Conservation (phyloP, 179 eudicot genomes). For the Beta lomatogona region DNA sequence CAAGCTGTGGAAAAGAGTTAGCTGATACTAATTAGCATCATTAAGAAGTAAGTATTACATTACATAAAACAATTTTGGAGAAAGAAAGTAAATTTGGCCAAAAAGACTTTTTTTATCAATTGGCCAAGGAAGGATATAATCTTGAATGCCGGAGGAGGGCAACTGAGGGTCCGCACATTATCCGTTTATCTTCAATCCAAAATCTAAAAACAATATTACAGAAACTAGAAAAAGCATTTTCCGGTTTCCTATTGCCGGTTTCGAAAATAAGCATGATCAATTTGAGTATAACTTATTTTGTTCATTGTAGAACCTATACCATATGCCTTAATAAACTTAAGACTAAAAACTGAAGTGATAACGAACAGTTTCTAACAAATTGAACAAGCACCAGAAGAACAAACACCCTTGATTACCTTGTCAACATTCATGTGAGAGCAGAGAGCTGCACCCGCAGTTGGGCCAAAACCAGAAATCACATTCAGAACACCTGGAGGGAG, state of each 20-base stretch:
- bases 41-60: not conserved
- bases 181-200: no score
- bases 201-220: no score
- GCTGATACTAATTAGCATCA: not conserved
- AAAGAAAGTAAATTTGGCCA: not conserved
- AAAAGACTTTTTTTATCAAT: not conserved
- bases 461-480: conserved; percentile 66
- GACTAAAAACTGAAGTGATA: no score
- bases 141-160: no score
- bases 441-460: conserved; percentile 81
- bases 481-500: conserved; percentile 77
- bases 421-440: conserved; percentile 77
- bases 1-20: conserved; percentile 34
- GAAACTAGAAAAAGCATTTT: no score
- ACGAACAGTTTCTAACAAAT: not conserved
- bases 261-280: no score
- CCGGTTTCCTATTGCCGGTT: no score
- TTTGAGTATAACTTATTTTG: no score
- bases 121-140: not conserved
- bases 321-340: no score
- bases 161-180: no score
- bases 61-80: not conserved
- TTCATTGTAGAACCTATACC: no score
- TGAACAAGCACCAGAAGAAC: not conserved
- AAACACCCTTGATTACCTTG: conserved; percentile 41